phyloP scores from a whole-genome alignment of 179 eudicot genomes.

The Silene coronaria region DNA sequence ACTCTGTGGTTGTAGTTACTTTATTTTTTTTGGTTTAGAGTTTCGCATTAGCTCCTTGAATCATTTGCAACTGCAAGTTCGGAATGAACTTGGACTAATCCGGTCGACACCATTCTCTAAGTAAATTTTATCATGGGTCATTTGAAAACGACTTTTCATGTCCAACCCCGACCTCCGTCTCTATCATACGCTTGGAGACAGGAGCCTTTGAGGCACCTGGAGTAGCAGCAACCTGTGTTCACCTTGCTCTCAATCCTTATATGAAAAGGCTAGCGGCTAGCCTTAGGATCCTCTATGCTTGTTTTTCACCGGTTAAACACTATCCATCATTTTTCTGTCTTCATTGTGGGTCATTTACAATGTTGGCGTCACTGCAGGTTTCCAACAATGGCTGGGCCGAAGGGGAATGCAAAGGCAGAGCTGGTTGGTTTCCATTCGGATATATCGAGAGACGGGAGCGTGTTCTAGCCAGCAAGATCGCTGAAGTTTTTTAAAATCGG shows the following conservation, averaged over 20 bases:
- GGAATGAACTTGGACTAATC: not conserved
- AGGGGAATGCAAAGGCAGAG: conserved; percentile 98
- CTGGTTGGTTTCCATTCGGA: conserved; percentile 92
- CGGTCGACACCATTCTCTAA: not conserved
- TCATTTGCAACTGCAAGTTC: too few relatives aligned
- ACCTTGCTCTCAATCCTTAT: too few relatives aligned
- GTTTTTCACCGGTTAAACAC: not conserved
- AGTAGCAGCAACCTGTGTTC: too few relatives aligned
- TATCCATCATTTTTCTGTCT: not conserved
- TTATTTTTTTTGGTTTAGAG: not conserved
- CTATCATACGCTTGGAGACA: not conserved
- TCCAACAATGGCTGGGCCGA: conserved; percentile 96
- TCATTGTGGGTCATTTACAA: not conserved
- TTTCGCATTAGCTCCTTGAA: too few relatives aligned
- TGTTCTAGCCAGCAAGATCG: conserved; percentile 82
- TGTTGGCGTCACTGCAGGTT: conserved; percentile 37
- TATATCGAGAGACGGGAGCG: conserved; percentile 92
- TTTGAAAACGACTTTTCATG: not conserved
- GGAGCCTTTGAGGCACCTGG: not conserved
- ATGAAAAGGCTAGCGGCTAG: not conserved
- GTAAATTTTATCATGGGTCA: not conserved
- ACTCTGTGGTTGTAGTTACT: not conserved
- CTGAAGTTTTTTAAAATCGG: conserved; percentile 47
- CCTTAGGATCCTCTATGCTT: not conserved
- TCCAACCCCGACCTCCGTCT: too few relatives aligned